Base-by-base conservation (phyloP, 179 eudicot genomes). In the Beta macrorhiza region DNA sequence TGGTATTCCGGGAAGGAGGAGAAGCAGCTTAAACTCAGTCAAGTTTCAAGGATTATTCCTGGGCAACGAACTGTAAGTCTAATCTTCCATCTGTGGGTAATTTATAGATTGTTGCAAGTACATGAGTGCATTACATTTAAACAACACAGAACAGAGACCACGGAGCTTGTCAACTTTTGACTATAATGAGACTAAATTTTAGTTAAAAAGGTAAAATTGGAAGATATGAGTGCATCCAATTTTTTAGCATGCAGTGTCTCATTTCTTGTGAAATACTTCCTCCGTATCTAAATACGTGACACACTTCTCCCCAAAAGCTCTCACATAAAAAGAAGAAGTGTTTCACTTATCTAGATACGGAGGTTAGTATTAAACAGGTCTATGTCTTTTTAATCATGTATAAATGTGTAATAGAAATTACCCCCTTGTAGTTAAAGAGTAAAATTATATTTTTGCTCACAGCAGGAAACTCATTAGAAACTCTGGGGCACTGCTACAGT, bases 61-160 rank as follows among this genome's bases (percentile, higher is more conserved):
- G 98, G 98, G 75, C 98, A 94, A 80, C 84, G 97, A 80, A 94
- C 98, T 84, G 98, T 94, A 85, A 89, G 97, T 87, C 51, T 75
- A 53, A 72, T 45, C 29, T 29, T 77, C 22, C 58, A 52, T 76
- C 71, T 70, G 63, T 70, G 45, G 51, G 32, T 29, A 55, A 69
- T 12, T 49, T 22, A 7, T 44, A 25, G n/a, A 22, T 17, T 68
- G 22, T 17, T 72, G 57, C 47, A 2, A 15, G 78, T 47, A 14
- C 57, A 17, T 62, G 55, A 51, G 44, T 37, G 55, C 56, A 77
- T 53, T 49, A 7, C 57, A 77, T 51, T 77, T 81, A 5, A 69
- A 45, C 12, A 47, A 68, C 55, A 58, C 59, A 22, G 76, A 62
- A 75, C 4, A 32, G 12, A 70, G 71, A 32, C 8, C 47, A 7